phyloP scores from a whole-genome alignment of 2,329 filamentous ascomycete genomes.

The Fusarium metavorans region DNA sequence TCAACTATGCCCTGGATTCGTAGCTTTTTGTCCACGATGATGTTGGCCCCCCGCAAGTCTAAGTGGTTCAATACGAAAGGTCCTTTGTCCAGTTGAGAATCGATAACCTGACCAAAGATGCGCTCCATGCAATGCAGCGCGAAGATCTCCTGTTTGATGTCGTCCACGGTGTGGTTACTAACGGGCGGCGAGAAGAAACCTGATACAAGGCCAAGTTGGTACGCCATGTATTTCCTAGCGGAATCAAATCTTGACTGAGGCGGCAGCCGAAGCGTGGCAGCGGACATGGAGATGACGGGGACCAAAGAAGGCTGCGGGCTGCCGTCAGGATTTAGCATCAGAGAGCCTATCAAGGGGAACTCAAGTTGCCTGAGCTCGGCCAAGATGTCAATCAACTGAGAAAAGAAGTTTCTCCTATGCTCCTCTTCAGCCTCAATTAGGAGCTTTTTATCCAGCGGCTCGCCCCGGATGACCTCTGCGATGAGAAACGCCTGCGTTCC shows the following conservation, averaged over 20 bases:
- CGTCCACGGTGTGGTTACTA: constrained; percentile 16
- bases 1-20: constrained; percentile 43
- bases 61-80: constrained; percentile 41
- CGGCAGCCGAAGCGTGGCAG: constrained; percentile 13
- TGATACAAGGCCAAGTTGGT: constrained; percentile 22
- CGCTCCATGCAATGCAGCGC: constrained; percentile 25
- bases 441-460: constrained; percentile 32
- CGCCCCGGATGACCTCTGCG: constrained; percentile 32
- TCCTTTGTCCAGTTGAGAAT: constrained; percentile 10
- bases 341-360: constrained; percentile 40
- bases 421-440: constrained; percentile 12
- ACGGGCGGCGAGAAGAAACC: constrained; percentile 10
- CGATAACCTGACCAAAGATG: constrained; percentile 27
- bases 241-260: constrained; percentile 12
- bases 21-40: constrained; percentile 41
- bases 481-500: constrained; percentile 37
- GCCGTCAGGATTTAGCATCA: constrained; percentile 38
- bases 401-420: constrained; percentile 34
- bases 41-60: constrained; percentile 41
- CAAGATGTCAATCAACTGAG: constrained; percentile 42
- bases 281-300: constrained; percentile 35
- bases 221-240: constrained; percentile 21
- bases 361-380: constrained; percentile 38
- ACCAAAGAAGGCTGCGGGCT: constrained; percentile 27
- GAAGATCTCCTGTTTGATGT: constrained; percentile 27